phyloP scores from a whole-genome alignment of 768 basidiomycete genomes.

The Omphalotus guepiniiformis region DNA sequence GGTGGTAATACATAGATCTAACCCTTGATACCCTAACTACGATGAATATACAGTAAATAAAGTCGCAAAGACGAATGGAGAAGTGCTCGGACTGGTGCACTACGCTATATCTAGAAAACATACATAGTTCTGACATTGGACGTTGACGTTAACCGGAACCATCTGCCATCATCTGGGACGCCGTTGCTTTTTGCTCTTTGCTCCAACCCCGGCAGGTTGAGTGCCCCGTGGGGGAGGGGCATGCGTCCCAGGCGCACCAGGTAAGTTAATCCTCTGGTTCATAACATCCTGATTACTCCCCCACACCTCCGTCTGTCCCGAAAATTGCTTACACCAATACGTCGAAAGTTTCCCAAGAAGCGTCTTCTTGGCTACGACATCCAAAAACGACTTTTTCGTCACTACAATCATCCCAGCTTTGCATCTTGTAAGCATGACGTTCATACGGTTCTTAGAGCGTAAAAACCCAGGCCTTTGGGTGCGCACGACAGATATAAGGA shows the following conservation, averaged over 20 bases:
- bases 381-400: slow-evolving; percentile 38
- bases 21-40: too few relatives aligned
- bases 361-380: slow-evolving; percentile 27
- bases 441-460: slow-evolving; percentile 38
- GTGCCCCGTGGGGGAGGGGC: too few relatives aligned
- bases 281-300: slow-evolving; percentile 27
- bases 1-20: too few relatives aligned
- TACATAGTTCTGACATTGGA: too few relatives aligned
- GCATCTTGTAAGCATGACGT: slow-evolving; percentile 52
- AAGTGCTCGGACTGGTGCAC: too few relatives aligned
- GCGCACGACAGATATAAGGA: slow-evolving; percentile 49
- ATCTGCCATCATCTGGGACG: too few relatives aligned
- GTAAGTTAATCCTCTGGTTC: slow-evolving; percentile 25
- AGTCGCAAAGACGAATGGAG: too few relatives aligned
- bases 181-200: too few relatives aligned
- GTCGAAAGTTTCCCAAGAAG: slow-evolving; percentile 36
- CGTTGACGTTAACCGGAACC: too few relatives aligned
- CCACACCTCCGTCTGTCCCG: slow-evolving; percentile 20
- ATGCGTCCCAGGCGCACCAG: slow-evolving; percentile 20
- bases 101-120: too few relatives aligned
- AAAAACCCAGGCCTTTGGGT: slow-evolving; percentile 44
- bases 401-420: slow-evolving; percentile 44
- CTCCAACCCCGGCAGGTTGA: too few relatives aligned
- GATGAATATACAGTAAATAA: too few relatives aligned
- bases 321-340: slow-evolving; percentile 21